A percentile compares a stretch with the other conserved stretches of the same genome.
phyloP scores from a whole-genome alignment of 441 rosid genomes.

The Syzygium malaccense region DNA sequence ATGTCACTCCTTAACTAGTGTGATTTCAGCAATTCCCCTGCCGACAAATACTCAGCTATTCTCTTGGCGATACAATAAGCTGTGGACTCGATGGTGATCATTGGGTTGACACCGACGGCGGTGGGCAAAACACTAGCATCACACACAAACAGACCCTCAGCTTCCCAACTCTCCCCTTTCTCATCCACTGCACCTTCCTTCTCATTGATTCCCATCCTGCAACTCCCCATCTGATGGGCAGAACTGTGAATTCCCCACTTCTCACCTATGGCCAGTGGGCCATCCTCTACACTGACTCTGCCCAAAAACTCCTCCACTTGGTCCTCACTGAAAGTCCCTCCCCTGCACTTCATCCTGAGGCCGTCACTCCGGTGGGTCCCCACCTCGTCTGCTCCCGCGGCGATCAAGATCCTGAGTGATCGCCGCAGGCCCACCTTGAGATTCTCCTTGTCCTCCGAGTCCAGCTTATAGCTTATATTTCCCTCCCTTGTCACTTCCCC shows the following conservation, averaged over 20 bases:
- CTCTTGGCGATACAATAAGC: slow-evolving; percentile 68
- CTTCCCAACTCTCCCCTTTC: slow-evolving; percentile 95
- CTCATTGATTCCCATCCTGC: slow-evolving; percentile 65
- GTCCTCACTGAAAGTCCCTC: slow-evolving; percentile 21
- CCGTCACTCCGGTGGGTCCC: slow-evolving; percentile 90
- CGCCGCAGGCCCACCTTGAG: slow-evolving; percentile 50
- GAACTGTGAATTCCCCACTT: slow-evolving; percentile 45
- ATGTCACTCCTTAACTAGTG: background rate
- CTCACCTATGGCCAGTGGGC: slow-evolving; percentile 31
- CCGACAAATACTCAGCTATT: slow-evolving; percentile 31
- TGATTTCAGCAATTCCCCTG: background rate
- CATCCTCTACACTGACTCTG: slow-evolving; percentile 29
- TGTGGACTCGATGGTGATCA: slow-evolving; percentile 85
- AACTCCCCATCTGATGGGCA: slow-evolving; percentile 98
- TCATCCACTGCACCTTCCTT: slow-evolving; percentile 70
- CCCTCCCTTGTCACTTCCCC: slow-evolving; percentile 61
- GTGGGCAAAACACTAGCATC: slow-evolving; percentile 76
- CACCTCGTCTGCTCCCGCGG: slow-evolving; percentile 93
- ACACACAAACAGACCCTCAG: slow-evolving; percentile 76
- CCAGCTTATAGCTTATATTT: slow-evolving; percentile 35
- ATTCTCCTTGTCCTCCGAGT: slow-evolving; percentile 43
- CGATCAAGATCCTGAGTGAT: slow-evolving; percentile 63
- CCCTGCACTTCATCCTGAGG: slow-evolving; percentile 54
- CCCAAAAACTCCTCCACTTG: slow-evolving; percentile 58
- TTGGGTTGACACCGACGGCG: slow-evolving; percentile 91